Evolutionary conservation across 2,329 filamentous ascomycete genomes (phyloP).

Genomic region (Ophiostoma perfectum): DNA sequence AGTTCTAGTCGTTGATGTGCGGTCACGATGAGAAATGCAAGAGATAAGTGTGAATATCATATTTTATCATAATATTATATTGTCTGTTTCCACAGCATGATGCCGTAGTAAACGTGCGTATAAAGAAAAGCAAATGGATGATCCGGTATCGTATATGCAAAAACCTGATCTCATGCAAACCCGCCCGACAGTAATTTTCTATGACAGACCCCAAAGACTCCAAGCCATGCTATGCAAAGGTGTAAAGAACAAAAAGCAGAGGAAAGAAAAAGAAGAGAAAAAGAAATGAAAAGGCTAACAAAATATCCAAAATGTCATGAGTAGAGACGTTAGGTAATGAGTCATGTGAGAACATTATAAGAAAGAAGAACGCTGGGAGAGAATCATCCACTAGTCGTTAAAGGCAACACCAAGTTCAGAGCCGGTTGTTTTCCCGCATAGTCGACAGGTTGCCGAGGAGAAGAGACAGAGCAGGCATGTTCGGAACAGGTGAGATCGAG

Average conservation of each 20-base stretch:
- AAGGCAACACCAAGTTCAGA: constrained; percentile 11
- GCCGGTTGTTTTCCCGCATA: constrained; percentile 15
- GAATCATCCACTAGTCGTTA: not conserved
- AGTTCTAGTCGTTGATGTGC: no score
- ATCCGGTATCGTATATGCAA: constrained; percentile 19
- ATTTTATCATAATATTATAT: no score
- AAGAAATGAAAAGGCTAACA: constrained; percentile 1
- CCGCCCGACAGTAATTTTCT: not conserved
- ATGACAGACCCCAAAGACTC: constrained; percentile 21
- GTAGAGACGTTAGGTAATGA: constrained; percentile 5
- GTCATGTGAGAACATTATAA: constrained; percentile 7
- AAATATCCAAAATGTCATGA: constrained; percentile 4
- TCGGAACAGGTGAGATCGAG: not conserved
- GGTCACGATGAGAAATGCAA: no score
- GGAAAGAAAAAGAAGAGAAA: not conserved
- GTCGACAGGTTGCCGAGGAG: constrained; percentile 14
- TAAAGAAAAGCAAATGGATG: not conserved
- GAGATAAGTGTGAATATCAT: no score
- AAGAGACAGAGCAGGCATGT: constrained; percentile 14
- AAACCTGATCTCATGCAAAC: constrained; percentile 9
- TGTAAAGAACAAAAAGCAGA: no score
- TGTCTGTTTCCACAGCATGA: not conserved
- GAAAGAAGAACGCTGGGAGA: not conserved
- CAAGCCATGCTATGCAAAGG: constrained; percentile 21
- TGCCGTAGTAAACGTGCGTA: not conserved